phyloP scores from a whole-genome alignment of 2,329 filamentous ascomycete genomes.

The Claviceps sp. region DNA sequence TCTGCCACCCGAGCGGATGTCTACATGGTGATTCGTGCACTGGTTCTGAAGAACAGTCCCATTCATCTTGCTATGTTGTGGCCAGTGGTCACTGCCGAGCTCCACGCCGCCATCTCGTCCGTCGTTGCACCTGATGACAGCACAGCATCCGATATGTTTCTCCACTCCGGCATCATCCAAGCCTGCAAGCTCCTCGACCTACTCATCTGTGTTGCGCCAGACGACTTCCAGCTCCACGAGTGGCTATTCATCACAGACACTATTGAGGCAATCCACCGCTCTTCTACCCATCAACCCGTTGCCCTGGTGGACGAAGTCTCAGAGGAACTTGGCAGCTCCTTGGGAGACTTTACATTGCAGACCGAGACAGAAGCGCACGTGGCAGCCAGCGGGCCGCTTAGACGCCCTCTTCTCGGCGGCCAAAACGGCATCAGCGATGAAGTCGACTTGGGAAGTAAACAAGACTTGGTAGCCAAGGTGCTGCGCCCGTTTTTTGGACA shows the following conservation, averaged over 20 bases:
- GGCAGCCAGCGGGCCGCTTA: conserved; percentile 21
- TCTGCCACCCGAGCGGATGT: conserved; percentile 80
- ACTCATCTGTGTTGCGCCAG: conserved; percentile 72
- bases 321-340: conserved; percentile 49
- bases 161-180: conserved; percentile 65
- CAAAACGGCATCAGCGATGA: conserved; percentile 41
- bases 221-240: conserved; percentile 96
- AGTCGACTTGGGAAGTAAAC: conserved; percentile 43
- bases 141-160: conserved; percentile 56
- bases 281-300: conserved; percentile 51
- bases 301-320: conserved; percentile 77
- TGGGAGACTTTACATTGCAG: conserved; percentile 17
- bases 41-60: conserved; percentile 66
- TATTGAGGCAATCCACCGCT: conserved; percentile 85
- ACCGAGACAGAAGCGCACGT: conserved; percentile 25
- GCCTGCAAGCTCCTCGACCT: conserved; percentile 88
- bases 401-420: conserved; percentile 39
- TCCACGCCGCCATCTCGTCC: conserved; percentile 67
- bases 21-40: conserved; percentile 72
- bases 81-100: conserved; percentile 78
- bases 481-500: conserved; percentile 82
- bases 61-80: conserved; percentile 74
- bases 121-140: conserved; percentile 55
- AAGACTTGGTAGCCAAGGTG: conserved; percentile 62
- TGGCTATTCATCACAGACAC: conserved; percentile 98